Percentiles rank a stretch among this genome's conserved stretches.
phyloP scores from a whole-genome alignment of 768 basidiomycete species.

The Suillus cothurnatus region DNA sequence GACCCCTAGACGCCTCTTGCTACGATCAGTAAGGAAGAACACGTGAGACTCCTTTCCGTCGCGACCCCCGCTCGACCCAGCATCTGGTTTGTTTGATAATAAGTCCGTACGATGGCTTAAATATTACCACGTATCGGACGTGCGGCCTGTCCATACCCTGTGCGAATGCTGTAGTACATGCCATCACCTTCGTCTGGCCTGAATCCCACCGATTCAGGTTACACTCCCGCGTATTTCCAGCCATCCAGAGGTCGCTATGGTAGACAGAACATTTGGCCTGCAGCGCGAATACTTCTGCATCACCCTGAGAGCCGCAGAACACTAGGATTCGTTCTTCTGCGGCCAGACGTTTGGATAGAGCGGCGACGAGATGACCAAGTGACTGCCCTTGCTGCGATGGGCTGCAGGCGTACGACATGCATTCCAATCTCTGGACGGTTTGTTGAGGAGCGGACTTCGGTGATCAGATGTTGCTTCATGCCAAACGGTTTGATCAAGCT shows the following conservation, averaged over 20 bases:
- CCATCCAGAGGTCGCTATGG: not conserved
- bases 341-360: accelerated
- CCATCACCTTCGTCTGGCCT: not conserved
- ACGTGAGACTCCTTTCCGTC: not conserved
- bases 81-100: not conserved
- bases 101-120: not conserved
- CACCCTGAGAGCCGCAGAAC: not conserved
- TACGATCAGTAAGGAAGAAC: not conserved
- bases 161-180: not conserved
- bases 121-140: not conserved
- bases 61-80: not conserved
- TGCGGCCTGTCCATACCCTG: not conserved
- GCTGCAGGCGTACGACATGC: not conserved
- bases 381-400: not conserved
- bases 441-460: not conserved
- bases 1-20: too few relatives aligned
- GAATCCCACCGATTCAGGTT: not conserved
- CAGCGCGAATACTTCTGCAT: not conserved
- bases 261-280: not conserved
- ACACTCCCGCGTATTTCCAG: not conserved
- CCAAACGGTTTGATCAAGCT: not conserved
- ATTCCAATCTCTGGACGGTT: not conserved
- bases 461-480: too few relatives aligned
- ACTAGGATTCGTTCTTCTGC: not conserved
- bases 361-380: accelerated